Percentiles rank a stretch among this genome's conserved stretches.
Evolutionary conservation across 2,329 filamentous ascomycete species (phyloP).

Genomic region (Lachnellula cervina): DNA sequence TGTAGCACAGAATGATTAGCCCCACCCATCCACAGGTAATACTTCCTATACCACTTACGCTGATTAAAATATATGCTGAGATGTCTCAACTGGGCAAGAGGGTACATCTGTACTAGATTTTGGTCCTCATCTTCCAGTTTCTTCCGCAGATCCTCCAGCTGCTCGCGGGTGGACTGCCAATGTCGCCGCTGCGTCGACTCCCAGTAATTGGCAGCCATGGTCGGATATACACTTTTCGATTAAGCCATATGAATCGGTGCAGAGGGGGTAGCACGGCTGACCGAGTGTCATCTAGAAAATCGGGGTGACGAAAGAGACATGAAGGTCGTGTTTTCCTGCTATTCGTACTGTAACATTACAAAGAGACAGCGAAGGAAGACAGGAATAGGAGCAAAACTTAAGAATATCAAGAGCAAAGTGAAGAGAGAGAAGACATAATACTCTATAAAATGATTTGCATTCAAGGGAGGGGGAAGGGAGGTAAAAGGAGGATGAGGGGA

Average conservation of each 20-base stretch:
- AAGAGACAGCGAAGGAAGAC: no score
- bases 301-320: no score
- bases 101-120: conserved; percentile 69
- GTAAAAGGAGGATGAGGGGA: not conserved
- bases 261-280: no score
- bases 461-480: not conserved
- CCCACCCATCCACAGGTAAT: not conserved
- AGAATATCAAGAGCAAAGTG: not conserved
- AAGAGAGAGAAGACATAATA: no score
- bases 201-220: conserved; percentile 73
- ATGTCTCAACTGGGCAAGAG: conserved; percentile 74
- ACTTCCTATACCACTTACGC: conserved; percentile 50
- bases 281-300: no score
- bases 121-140: conserved; percentile 73
- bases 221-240: not conserved
- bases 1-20: conserved; percentile 32
- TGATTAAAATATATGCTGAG: conserved; percentile 90
- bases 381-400: no score
- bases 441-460: no score
- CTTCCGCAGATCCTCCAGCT: conserved; percentile 69
- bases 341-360: no score
- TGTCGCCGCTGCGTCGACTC: conserved; percentile 83
- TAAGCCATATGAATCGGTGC: not conserved
- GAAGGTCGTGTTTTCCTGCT: no score
- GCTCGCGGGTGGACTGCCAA: conserved; percentile 86